Base-by-base conservation (phyloP, 1,284 basidiomycete species). In the Sanguinoderma infundibulare region DNA sequence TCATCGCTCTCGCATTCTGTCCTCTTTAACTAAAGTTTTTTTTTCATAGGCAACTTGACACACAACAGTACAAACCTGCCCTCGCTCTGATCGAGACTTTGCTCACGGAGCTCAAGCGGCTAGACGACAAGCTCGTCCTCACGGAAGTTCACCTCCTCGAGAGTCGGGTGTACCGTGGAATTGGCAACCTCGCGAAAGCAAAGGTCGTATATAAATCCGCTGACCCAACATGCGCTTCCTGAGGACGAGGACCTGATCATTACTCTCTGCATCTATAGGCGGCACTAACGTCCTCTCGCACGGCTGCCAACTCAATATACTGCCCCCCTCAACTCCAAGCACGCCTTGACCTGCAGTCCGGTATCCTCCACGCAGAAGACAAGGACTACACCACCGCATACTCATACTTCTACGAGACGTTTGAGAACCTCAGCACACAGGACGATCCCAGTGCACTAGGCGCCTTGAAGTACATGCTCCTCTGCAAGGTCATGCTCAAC, bases 401-500 rank as follows among this genome's bases (percentile, higher is more conserved):
- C 75, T 97, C 95, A 0, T 99, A 99, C 81, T 98, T 98, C 78
- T 96, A 95, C 69, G 97, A 99, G 77, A 92, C 95, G 2, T 97
- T 98, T 67, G 97, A 99, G 74, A 89, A 85, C 66, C 72, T 91
- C 65, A 84, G 82, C 55, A 70, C 83, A 4, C 86, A 90, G 70
- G 95, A 94, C 1, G 91, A 94, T 64, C 88, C 92, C 2, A 74
- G 76, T 17, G 87, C 96, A 0, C 81, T 97, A n/a, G 85, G 86
- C 3, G 95, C 95, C 10, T 82, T 99, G 67, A 98, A 98, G 78
- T 98, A 98, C 78, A 98, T 98, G 96, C 82, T 98, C 14, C 79
- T 98, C 51, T 98, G 97, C 79, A 98, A 98, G 77, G 91, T 98
- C 73, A 99, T 99, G 97, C 83, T 98, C 70, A 96, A 96, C 71